These are phyloP conservation scores for Dispira parvispora DNA, from an alignment of 192 early-diverging fungal genomes.

Conservation along the genomic window DNA sequence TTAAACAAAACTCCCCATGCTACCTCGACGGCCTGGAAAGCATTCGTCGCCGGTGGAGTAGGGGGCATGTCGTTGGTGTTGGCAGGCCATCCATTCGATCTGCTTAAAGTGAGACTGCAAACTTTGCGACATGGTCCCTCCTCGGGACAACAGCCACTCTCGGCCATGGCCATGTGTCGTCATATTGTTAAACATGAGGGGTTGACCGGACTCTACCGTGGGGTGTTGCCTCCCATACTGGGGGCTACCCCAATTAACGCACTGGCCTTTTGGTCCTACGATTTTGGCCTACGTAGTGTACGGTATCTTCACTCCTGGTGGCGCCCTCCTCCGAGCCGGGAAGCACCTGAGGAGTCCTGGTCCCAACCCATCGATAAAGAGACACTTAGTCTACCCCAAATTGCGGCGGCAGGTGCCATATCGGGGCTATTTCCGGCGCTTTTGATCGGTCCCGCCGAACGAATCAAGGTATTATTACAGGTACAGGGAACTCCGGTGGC, in stretches of 20 bases:
- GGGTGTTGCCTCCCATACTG: constrained; percentile 13
- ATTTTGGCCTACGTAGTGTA: constrained; percentile 11
- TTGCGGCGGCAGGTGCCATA: constrained; percentile 12
- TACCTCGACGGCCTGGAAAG: constrained; percentile 2
- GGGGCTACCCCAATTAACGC: constrained; percentile 13
- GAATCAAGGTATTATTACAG: constrained; percentile 13
- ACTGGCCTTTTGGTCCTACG: constrained; percentile 10
- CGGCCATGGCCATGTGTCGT: background rate
- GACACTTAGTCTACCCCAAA: background rate
- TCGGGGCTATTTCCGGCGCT: constrained; percentile 7
- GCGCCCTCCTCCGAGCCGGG: background rate
- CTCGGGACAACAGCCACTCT: background rate
- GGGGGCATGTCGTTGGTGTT: constrained; percentile 14
- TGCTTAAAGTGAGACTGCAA: constrained; percentile 12
- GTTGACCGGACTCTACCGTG: constrained; percentile 11
- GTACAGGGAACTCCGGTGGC: constrained; percentile 2
- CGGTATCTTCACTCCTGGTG: background rate
- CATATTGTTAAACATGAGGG: constrained; percentile 11
- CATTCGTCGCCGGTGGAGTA: constrained; percentile 14
- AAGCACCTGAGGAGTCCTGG: background rate
- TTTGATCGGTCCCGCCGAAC: constrained; percentile 13
- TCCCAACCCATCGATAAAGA: constrained; percentile 2
- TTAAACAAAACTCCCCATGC: background rate
- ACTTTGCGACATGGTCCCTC: background rate
- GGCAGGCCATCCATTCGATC: constrained; percentile 14